These are phyloP conservation scores for Pyricularia sp. DNA, from an alignment of 2,329 filamentous ascomycete genomes.

Conservation along the genomic window DNA sequence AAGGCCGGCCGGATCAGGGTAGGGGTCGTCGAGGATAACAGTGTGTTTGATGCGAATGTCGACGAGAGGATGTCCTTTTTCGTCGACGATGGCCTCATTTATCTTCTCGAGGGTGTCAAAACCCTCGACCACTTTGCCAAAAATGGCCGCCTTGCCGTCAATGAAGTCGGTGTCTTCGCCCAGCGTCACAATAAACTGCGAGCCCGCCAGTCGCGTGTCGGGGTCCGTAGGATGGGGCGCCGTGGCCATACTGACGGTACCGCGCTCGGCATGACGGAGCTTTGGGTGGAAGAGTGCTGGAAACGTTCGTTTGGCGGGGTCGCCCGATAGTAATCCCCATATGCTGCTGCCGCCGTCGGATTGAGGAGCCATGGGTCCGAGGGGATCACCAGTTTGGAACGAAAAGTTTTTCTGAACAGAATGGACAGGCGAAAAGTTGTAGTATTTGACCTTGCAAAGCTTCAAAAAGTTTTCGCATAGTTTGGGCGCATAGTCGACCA, in stretches of 20 bases:
- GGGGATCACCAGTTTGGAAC: conserved; percentile 88
- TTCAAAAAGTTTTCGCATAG: conserved; percentile 97
- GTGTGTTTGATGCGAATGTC: conserved; percentile 94
- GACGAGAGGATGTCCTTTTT: conserved; percentile 74
- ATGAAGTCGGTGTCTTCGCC: conserved; percentile 82
- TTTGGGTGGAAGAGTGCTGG: conserved; percentile 74
- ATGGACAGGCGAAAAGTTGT: conserved; percentile 91
- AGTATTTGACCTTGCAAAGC: conserved; percentile 98
- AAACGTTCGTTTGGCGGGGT: conserved; percentile 61
- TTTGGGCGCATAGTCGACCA: conserved; percentile 78
- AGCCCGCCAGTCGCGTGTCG: conserved; percentile 70
- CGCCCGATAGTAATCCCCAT: conserved; percentile 67
- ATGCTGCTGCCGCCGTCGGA: conserved; percentile 90
- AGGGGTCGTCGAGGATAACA: conserved; percentile 83
- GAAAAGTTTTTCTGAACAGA: conserved; percentile 91
- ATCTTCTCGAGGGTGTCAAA: conserved; percentile 91
- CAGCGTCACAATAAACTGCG: conserved; percentile 88
- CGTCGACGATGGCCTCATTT: conserved; percentile 78
- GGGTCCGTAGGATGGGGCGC: conserved; percentile 62
- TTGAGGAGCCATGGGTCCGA: conserved; percentile 69
- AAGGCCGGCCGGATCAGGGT: conserved; percentile 65
- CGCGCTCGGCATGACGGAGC: conserved; percentile 75
- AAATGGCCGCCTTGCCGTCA: conserved; percentile 88
- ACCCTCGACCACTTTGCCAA: conserved; percentile 89
- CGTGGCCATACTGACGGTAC: conserved; percentile 97